Percentiles rank a stretch among this genome's conserved stretches.
These are phyloP conservation scores for Claviceps spartinae DNA, from an alignment of 2,329 filamentous ascomycete genomes.

Conservation along the genomic window DNA sequence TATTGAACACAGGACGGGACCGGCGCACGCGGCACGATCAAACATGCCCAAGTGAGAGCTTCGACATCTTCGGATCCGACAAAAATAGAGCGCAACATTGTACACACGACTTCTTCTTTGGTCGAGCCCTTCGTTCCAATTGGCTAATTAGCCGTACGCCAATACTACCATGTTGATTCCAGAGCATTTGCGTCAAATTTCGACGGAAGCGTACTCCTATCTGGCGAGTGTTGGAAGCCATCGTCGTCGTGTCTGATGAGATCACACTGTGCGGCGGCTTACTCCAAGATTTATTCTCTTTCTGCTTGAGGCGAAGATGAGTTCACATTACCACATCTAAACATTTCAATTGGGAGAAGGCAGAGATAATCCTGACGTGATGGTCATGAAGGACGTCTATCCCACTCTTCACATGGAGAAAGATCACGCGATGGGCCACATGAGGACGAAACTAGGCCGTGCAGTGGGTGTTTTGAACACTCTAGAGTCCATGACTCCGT, in stretches of 20 bases:
- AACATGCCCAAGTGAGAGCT: slow-evolving; percentile 35
- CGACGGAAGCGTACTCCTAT: slow-evolving; percentile 32
- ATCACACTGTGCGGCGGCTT: slow-evolving; percentile 34
- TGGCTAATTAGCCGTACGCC: slow-evolving; percentile 31
- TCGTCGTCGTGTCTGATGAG: slow-evolving; percentile 9
- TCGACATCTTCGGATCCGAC: slow-evolving; percentile 37
- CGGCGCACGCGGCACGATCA: slow-evolving; percentile 23
- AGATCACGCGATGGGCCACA: not conserved
- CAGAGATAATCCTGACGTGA: no score
- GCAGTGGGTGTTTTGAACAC: no score
- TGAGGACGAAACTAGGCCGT: not conserved
- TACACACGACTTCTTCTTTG: slow-evolving; percentile 30
- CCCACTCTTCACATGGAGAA: not conserved
- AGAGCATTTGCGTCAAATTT: slow-evolving; percentile 31
- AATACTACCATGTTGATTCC: slow-evolving; percentile 34
- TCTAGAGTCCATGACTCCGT: no score
- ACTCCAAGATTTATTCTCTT: slow-evolving; percentile 32
- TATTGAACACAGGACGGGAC: slow-evolving; percentile 27
- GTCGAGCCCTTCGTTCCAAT: slow-evolving; percentile 30
- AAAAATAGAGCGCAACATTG: slow-evolving; percentile 35
- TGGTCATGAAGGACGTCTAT: not conserved
- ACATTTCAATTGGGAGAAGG: not conserved
- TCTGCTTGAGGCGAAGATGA: slow-evolving; percentile 32
- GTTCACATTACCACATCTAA: slow-evolving; percentile 23
- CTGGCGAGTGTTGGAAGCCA: slow-evolving; percentile 10